phyloP scores from a whole-genome alignment of 177 flowering plant species.

The Telopea speciosissima region DNA sequence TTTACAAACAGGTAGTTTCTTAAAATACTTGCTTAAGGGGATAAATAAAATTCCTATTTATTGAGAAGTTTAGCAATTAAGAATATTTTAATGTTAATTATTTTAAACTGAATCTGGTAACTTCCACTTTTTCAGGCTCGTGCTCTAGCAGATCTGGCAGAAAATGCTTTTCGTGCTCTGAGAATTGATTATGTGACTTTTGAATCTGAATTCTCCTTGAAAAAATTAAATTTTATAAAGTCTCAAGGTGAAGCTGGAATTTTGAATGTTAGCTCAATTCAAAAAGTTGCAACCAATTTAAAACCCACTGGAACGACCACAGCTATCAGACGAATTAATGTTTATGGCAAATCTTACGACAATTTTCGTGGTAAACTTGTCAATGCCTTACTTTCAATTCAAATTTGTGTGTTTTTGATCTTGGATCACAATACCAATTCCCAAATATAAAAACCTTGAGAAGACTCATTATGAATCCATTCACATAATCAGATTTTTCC shows the following conservation, averaged over 20 bases:
- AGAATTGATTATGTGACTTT: constrained; percentile 53
- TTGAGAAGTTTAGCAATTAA: background rate
- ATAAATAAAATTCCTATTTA: background rate
- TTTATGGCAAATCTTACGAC: constrained; percentile 15
- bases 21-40: background rate
- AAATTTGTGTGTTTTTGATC: background rate
- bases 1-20: constrained; percentile 54
- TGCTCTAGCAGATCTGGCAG: constrained; percentile 48
- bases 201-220: constrained; percentile 30
- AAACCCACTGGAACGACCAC: background rate
- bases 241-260: constrained; percentile 19
- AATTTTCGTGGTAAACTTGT: constrained; percentile 24
- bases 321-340: constrained; percentile 10
- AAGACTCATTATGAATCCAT: no score
- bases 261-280: constrained; percentile 11
- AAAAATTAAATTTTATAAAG: constrained; percentile 37
- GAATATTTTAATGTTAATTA: background rate
- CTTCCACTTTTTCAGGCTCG: constrained; percentile 46
- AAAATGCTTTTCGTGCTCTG: constrained; percentile 45
- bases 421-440: background rate
- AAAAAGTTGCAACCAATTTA: no score
- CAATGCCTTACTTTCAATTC: background rate
- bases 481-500: no score
- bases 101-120: background rate
- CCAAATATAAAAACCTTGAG: background rate